phyloP scores from a whole-genome alignment of 2,329 filamentous ascomycete species.

The Rosellinia necatrix region DNA sequence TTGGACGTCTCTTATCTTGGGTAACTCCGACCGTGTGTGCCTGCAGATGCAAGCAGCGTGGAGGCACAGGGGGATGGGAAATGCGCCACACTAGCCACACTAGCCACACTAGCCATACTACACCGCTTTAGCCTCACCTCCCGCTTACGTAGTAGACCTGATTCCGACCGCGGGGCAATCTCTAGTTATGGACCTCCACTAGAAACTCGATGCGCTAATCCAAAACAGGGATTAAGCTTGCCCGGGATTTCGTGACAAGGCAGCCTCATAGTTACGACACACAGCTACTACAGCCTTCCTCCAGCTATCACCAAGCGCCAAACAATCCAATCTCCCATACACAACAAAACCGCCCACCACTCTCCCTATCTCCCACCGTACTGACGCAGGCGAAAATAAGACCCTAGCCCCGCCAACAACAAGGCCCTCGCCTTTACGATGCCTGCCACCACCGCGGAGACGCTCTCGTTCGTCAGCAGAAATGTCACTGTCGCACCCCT shows the following conservation, averaged over 20 bases:
- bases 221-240: slow-evolving; percentile 36
- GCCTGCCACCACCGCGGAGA: slow-evolving; percentile 96
- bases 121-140: slow-evolving; percentile 15
- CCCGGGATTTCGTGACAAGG: slow-evolving; percentile 35
- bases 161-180: slow-evolving; percentile 7
- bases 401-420: background rate
- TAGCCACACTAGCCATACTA: slow-evolving; percentile 23
- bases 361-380: slow-evolving; percentile 18
- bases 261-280: slow-evolving; percentile 41
- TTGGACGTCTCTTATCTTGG: background rate
- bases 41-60: background rate
- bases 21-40: background rate
- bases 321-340: slow-evolving; percentile 6
- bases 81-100: slow-evolving; percentile 26
- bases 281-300: slow-evolving; percentile 32
- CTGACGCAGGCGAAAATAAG: slow-evolving; percentile 1
- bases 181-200: too few relatives aligned
- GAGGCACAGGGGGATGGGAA: background rate
- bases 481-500: slow-evolving; percentile 97
- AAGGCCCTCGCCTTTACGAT: slow-evolving; percentile 54
- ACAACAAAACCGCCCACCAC: slow-evolving; percentile 22
- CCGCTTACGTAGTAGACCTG: too few relatives aligned
- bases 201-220: slow-evolving; percentile 29
- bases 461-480: slow-evolving; percentile 89
- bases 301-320: slow-evolving; percentile 5